A percentile compares a stretch with the other conserved stretches of the same genome.
These are phyloP conservation scores for Solanum sitiens DNA, from an alignment of 257 asterid species.

Conservation along the genomic window DNA sequence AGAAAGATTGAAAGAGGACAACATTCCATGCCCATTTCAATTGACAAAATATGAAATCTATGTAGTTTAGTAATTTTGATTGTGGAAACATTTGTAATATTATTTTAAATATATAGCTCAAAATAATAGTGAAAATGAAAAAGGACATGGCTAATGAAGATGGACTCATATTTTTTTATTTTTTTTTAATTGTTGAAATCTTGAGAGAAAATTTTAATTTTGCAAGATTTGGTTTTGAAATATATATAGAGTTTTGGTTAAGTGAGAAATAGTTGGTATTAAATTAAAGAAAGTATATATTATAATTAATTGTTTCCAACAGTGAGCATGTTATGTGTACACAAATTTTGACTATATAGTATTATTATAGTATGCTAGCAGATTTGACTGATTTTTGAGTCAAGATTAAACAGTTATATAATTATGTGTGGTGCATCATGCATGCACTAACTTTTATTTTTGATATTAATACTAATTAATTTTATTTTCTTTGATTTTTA, in stretches of 20 bases:
- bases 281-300: neutral
- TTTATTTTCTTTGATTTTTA: neutral
- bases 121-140: neutral
- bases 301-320: neutral
- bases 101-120: neutral
- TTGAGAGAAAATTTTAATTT: neutral
- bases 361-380: neutral
- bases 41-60: neutral
- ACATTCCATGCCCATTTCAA: conserved; percentile 5
- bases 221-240: neutral
- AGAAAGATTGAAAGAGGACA: conserved; percentile 1
- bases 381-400: neutral
- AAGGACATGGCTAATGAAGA: neutral
- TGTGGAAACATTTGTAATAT: neutral
- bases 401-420: neutral
- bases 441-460: neutral
- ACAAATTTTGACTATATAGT: neutral
- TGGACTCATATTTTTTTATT: neutral
- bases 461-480: neutral
- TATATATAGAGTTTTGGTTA: neutral
- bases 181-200: neutral
- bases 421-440: neutral
- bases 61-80: neutral
- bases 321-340: neutral
- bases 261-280: neutral